Evolutionary conservation across 352 stramenopile genomes (phyloP).

Genomic region (Phytophthora melonis): DNA sequence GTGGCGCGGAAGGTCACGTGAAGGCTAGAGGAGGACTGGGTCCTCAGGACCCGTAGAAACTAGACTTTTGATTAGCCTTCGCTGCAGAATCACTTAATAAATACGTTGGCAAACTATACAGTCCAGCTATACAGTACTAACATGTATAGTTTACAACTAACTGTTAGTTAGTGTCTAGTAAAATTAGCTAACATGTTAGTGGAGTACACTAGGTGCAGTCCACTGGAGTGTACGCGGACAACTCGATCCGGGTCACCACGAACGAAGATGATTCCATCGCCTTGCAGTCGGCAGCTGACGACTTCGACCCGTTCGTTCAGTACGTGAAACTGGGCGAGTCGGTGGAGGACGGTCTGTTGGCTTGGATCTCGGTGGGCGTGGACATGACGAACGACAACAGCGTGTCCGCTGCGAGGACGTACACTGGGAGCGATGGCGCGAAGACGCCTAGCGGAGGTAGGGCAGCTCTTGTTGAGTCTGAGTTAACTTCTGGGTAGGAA

Average conservation of each 20-base stretch:
- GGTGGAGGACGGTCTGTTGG: constrained; percentile 28
- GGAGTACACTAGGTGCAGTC: constrained; percentile 33
- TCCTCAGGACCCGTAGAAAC: no score
- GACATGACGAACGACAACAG: constrained; percentile 26
- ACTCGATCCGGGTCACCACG: constrained; percentile 14
- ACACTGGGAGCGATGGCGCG: constrained; percentile 11
- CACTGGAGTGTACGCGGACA: constrained; percentile 21
- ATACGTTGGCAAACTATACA: no score
- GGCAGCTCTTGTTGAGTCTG: neutral
- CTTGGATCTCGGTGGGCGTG: constrained; percentile 37
- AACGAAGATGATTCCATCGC: constrained; percentile 31
- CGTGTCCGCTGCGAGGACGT: constrained; percentile 12
- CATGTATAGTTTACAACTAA: no score
- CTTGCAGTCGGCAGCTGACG: constrained; percentile 16
- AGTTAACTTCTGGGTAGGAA: constrained; percentile 21
- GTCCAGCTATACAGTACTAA: no score
- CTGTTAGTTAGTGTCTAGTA: no score
- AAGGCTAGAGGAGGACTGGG: no score
- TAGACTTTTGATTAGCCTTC: no score
- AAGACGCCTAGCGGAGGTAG: constrained; percentile 15
- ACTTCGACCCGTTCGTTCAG: constrained; percentile 33
- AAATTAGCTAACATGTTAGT: no score
- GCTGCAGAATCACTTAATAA: no score
- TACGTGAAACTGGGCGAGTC: constrained; percentile 16
- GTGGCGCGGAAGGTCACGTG: no score